Base-by-base conservation (phyloP, 2,329 filamentous ascomycete genomes). In the Hymenoscyphus fructigenus region DNA sequence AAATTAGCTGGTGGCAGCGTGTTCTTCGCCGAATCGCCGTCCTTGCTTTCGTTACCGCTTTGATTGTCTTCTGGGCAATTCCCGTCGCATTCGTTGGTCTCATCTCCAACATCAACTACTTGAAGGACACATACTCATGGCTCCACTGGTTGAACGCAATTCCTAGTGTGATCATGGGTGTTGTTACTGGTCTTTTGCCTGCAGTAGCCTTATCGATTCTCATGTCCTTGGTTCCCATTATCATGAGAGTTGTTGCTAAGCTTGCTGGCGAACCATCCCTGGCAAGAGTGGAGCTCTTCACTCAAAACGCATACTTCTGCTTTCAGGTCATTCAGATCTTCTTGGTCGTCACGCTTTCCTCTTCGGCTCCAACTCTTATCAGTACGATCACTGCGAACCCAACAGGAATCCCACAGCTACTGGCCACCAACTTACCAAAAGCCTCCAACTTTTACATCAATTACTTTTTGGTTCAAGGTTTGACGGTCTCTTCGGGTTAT, bases 281-380 rank as follows among this genome's bases (percentile, higher is more conserved):
- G 6, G 89, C 92, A 1, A 85, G 90, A 12, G 88, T 96, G 17
- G 95, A 99, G 77, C 81, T 98, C 9, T 93, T 92, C 65, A 93
- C 92, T 0, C 92, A 98, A 75, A 95, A 93, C 73, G 91, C 88
- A 71, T 98, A 96, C 82, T 99, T 97, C 74, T 87, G 85, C 57
- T 96, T 96, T 80, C 92, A 95, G 76, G 87, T 98, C 55, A 83
- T 97, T 23, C 93, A 98, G 75, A 91, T 97, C 56, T 98, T 98
- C 80, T 80, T 98, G 64, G 87, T 98, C 59, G 88, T 91, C 0
- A 97, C 94, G 0, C 70, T 98, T 34, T 85, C 91, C 1, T 94
- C 92, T 17, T 89, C 92, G 1, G 93, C 93, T 10, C 87, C 92
- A 2, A 85, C 89, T 6, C 87, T 91, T 0, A 82, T 88, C 1